These are phyloP conservation scores for Phragmites australis DNA, from an alignment of 176 grass and related monocot species.

Conservation along the genomic window DNA sequence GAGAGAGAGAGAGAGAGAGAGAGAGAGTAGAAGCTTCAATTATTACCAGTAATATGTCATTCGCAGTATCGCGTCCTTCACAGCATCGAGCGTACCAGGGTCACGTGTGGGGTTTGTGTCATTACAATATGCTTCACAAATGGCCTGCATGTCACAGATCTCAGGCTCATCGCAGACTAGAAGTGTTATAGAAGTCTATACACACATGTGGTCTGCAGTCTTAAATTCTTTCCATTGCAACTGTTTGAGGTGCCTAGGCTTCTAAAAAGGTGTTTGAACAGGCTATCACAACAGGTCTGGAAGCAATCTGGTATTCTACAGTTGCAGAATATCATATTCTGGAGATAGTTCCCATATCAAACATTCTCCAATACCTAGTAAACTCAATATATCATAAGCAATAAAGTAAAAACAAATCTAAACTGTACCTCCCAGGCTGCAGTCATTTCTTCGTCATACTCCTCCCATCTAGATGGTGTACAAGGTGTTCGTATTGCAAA, in stretches of 20 bases:
- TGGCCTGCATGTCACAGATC: constrained; percentile 57
- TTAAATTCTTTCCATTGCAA: constrained; percentile 20
- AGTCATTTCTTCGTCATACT: constrained; percentile 89
- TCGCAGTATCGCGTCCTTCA: constrained; percentile 70
- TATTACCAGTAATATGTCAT: constrained; percentile 96
- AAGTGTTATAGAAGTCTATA: not conserved
- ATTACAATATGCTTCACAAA: constrained; percentile 76
- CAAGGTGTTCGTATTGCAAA: constrained; percentile 97
- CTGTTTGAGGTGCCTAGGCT: constrained; percentile 3
- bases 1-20: too few relatives aligned
- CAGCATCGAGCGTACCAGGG: constrained; percentile 56
- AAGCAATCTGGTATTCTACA: constrained; percentile 1
- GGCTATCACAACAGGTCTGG: not conserved
- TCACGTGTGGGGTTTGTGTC: constrained; percentile 68
- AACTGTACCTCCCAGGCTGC: constrained; percentile 83
- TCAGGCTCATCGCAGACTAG: not conserved
- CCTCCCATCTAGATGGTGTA: constrained; percentile 94
- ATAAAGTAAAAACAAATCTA: constrained; percentile 7
- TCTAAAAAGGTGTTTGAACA: not conserved
- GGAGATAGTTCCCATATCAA: not conserved
- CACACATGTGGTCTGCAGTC: not conserved
- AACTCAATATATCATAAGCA: not conserved
- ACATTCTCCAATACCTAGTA: not conserved
- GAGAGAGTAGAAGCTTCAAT: not conserved
- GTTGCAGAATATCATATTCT: not conserved